phyloP scores from a whole-genome alignment of 805 yeast species.

The Candida saitoana region DNA sequence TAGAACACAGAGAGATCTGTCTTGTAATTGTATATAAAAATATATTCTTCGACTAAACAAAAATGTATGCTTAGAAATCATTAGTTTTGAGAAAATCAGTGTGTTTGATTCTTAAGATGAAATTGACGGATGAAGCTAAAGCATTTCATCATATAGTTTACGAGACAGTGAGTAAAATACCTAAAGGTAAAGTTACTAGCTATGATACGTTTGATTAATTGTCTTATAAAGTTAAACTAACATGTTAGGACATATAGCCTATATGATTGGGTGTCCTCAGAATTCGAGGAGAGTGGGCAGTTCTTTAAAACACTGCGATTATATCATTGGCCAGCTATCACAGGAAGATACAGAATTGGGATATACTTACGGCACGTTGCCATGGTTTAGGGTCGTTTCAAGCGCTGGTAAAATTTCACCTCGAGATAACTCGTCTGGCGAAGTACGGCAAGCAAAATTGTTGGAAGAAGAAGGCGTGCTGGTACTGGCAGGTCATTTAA shows the following conservation, averaged over 20 bases:
- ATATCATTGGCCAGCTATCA: slow-evolving; percentile 21
- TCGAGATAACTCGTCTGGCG: slow-evolving; percentile 40
- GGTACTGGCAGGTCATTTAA: slow-evolving; percentile 31
- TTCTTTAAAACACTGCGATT: slow-evolving; percentile 49
- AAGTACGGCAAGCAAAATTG: slow-evolving; percentile 41
- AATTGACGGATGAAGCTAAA: slow-evolving; percentile 42
- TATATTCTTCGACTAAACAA: no score
- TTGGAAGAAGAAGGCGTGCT: slow-evolving; percentile 47
- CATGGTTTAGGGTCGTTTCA: slow-evolving; percentile 80
- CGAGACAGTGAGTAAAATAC: slow-evolving; percentile 48
- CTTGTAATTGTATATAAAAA: no score
- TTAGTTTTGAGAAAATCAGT: no score
- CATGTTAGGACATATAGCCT: slow-evolving; percentile 58
- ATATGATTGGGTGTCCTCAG: slow-evolving; percentile 54
- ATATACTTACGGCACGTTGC: slow-evolving; percentile 37
- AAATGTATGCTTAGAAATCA: no score
- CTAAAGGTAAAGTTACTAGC: slow-evolving; percentile 61
- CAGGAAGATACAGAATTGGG: slow-evolving; percentile 14
- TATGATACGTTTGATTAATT: slow-evolving; percentile 43
- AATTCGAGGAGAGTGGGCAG: slow-evolving; percentile 75
- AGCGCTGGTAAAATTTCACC: slow-evolving; percentile 62
- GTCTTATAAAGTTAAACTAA: slow-evolving; percentile 1
- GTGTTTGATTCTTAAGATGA: no score
- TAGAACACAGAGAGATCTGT: no score
- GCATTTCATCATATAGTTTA: slow-evolving; percentile 63